A percentile compares a stretch with the other conserved stretches of the same genome.
phyloP scores from a whole-genome alignment of 805 yeast species.

The Candida caryicola region DNA sequence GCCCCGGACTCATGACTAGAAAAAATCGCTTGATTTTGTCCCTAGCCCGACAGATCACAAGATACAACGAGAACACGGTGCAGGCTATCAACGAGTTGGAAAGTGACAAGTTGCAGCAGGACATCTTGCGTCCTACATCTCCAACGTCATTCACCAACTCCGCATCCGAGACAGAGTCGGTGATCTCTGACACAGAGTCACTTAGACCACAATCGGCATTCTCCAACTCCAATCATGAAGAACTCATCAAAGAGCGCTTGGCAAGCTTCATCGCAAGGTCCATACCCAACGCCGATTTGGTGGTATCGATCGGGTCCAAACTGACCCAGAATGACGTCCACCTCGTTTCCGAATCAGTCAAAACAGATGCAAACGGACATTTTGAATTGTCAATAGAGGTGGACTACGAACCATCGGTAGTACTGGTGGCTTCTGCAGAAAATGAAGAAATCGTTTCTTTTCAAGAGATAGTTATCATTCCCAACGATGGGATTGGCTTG shows the following conservation, averaged over 20 bases:
- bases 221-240: slow-evolving; percentile 37
- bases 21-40: slow-evolving; percentile 69
- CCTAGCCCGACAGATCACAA: slow-evolving; percentile 64
- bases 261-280: slow-evolving; percentile 68
- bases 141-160: background rate
- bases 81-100: slow-evolving; percentile 26
- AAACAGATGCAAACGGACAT: slow-evolving; percentile 67
- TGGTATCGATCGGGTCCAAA: slow-evolving; percentile 55
- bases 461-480: slow-evolving; percentile 44
- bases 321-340: slow-evolving; percentile 25
- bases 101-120: slow-evolving; percentile 26
- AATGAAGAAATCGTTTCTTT: slow-evolving; percentile 49
- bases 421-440: slow-evolving; percentile 48
- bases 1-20: slow-evolving; percentile 68
- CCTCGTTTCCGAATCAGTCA: slow-evolving; percentile 26
- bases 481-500: slow-evolving; percentile 56
- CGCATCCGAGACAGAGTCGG: slow-evolving; percentile 7
- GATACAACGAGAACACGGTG: slow-evolving; percentile 23
- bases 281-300: slow-evolving; percentile 54
- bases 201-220: background rate
- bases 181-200: slow-evolving; percentile 6
- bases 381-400: slow-evolving; percentile 54
- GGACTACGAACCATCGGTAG: slow-evolving; percentile 57
- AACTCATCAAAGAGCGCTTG: slow-evolving; percentile 58
- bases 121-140: slow-evolving; percentile 14